Conservation (phyloP, 2,329 filamentous ascomycete genomes). For the Microcyclospora tardicrescens region DNA sequence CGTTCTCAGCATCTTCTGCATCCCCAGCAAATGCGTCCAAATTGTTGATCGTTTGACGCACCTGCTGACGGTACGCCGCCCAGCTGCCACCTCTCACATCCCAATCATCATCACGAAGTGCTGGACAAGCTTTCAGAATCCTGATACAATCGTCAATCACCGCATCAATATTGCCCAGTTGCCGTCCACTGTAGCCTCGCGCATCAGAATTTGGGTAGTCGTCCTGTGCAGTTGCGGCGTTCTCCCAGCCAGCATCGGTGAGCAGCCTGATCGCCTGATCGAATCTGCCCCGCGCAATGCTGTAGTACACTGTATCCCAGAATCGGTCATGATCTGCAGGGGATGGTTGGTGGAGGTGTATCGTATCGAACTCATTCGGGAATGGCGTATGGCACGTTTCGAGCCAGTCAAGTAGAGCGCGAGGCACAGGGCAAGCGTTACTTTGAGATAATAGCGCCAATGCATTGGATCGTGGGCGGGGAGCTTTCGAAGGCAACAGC, state of each 20-base stretch:
- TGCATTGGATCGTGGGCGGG: background rate
- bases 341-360: slow-evolving; percentile 53
- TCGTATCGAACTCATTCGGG: slow-evolving; percentile 50
- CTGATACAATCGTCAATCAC: slow-evolving; percentile 56
- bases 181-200: slow-evolving; percentile 57
- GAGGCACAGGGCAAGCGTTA: slow-evolving; percentile 46
- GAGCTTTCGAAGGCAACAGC: slow-evolving; percentile 8
- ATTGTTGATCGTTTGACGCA: slow-evolving; percentile 54
- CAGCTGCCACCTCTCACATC: slow-evolving; percentile 70
- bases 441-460: slow-evolving; percentile 1
- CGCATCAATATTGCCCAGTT: slow-evolving; percentile 64
- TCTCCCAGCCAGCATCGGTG: slow-evolving; percentile 62
- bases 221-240: slow-evolving; percentile 49
- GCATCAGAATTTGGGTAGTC: slow-evolving; percentile 42
- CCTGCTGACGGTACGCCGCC: slow-evolving; percentile 67
- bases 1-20: slow-evolving; percentile 38
- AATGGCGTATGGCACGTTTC: slow-evolving; percentile 61
- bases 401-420: slow-evolving; percentile 73
- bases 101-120: slow-evolving; percentile 56
- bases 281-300: slow-evolving; percentile 64
- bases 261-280: slow-evolving; percentile 54
- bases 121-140: slow-evolving; percentile 62
- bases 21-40: slow-evolving; percentile 72
- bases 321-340: slow-evolving; percentile 66
- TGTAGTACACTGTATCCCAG: slow-evolving; percentile 71